Conservation (phyloP, 1,284 basidiomycete genomes). For the Heimioporus punctisporus region DNA sequence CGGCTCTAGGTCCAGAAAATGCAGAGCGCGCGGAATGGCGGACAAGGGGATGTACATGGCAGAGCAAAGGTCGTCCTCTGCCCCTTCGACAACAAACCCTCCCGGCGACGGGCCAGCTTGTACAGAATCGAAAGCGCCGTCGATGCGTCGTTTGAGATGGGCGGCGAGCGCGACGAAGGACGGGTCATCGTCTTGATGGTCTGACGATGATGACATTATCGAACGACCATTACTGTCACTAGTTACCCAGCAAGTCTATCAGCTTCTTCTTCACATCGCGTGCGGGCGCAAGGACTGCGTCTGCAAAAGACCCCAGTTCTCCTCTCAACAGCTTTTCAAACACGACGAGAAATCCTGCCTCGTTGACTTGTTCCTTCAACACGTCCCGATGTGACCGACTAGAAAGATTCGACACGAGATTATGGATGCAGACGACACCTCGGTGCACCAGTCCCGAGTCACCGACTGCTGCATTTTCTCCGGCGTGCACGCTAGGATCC, state of each 20-base stretch:
- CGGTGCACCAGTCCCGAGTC: slow-evolving; percentile 75
- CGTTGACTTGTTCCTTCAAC: slow-evolving; percentile 51
- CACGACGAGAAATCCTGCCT: slow-evolving; percentile 50
- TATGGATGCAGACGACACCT: slow-evolving; percentile 70
- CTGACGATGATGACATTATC: slow-evolving; percentile 13
- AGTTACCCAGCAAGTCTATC: slow-evolving; percentile 6
- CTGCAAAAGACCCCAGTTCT: slow-evolving; percentile 29
- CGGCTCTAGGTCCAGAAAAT: slow-evolving; percentile 60
- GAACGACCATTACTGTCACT: slow-evolving; percentile 1
- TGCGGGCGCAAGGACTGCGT: slow-evolving; percentile 42
- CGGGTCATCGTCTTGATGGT: slow-evolving; percentile 21
- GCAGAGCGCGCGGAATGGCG: slow-evolving; percentile 63
- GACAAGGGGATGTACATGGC: slow-evolving; percentile 58
- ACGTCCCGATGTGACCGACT: slow-evolving; percentile 39
- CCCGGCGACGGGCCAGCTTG: no score
- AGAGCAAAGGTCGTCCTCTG: no score
- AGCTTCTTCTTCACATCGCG: slow-evolving; percentile 48
- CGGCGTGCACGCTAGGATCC: slow-evolving; percentile 46
- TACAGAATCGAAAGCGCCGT: no score
- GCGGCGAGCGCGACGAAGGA: slow-evolving; percentile 23
- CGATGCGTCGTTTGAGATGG: slow-evolving; percentile 13
- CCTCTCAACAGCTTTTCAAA: slow-evolving; percentile 50
- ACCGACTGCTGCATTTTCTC: slow-evolving; percentile 29
- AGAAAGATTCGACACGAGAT: slow-evolving; percentile 55
- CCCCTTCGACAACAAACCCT: slow-evolving; percentile 33